A percentile compares a stretch with the other conserved stretches of the same genome.
Conservation (phyloP, 2,329 filamentous ascomycete genomes). For the Xylaria sp. region DNA sequence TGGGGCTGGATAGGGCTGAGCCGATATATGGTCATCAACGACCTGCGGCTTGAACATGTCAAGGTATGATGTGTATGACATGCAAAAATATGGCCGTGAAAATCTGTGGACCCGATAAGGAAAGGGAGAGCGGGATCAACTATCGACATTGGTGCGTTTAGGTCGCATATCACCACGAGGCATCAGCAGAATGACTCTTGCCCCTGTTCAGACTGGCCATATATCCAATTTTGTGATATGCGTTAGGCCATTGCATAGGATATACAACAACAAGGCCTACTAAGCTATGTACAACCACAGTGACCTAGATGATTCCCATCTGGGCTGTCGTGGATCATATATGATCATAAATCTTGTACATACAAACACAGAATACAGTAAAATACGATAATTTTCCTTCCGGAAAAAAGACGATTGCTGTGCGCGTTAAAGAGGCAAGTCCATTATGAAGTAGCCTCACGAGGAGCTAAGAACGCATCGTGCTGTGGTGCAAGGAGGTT, state of each 20-base stretch:
- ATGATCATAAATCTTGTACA: constrained; percentile 10
- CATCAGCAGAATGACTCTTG: neutral
- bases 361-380: constrained; percentile 18
- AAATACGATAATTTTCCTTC: neutral
- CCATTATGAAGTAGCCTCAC: neutral
- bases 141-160: neutral
- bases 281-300: constrained; percentile 1
- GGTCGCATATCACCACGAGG: neutral
- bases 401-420: neutral
- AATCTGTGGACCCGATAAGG: neutral
- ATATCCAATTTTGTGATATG: neutral
- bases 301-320: neutral
- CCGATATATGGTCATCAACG: constrained; percentile 96
- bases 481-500: constrained; percentile 22
- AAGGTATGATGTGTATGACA: constrained; percentile 37
- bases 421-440: neutral
- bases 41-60: constrained; percentile 69
- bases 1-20: constrained; percentile 94
- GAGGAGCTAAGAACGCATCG: neutral
- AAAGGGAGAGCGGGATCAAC: neutral
- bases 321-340: constrained; percentile 8
- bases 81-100: neutral
- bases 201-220: neutral
- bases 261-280: neutral
- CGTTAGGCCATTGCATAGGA: neutral